phyloP scores from a whole-genome alignment of 2,329 filamentous ascomycete species.

The Aureobasidium vineae region DNA sequence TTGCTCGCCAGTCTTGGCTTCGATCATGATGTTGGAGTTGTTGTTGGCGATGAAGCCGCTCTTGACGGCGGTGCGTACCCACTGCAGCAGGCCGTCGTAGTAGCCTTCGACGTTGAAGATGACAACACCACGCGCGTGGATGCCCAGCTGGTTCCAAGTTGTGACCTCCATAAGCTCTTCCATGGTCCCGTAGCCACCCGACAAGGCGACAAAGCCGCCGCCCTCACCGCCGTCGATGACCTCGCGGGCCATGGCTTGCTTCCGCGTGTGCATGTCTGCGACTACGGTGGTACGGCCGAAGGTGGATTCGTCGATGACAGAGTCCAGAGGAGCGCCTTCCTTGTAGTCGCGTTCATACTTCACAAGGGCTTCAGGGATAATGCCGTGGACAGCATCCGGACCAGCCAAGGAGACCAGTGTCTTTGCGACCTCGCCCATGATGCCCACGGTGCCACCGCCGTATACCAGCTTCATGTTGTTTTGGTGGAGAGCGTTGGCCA shows the following conservation, averaged over 20 bases:
- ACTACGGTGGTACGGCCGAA: constrained; percentile 89
- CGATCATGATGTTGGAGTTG: constrained; percentile 74
- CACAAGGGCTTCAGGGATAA: constrained; percentile 85
- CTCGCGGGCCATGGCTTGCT: constrained; percentile 87
- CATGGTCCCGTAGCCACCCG: constrained; percentile 89
- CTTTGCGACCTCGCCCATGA: constrained; percentile 93
- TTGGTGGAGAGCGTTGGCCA: constrained; percentile 71
- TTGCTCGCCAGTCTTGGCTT: constrained; percentile 69
- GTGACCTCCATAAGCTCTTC: constrained; percentile 92
- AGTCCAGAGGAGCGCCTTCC: constrained; percentile 46
- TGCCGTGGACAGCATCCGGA: constrained; percentile 79
- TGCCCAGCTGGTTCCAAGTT: constrained; percentile 93
- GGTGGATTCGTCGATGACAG: constrained; percentile 59
- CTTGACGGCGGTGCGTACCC: constrained; percentile 73
- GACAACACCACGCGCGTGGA: constrained; percentile 76
- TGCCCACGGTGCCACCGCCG: constrained; percentile 86
- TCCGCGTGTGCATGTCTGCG: constrained; percentile 93
- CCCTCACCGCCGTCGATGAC: constrained; percentile 79
- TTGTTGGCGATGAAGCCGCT: constrained; percentile 71
- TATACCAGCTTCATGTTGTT: constrained; percentile 84
- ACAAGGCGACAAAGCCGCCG: constrained; percentile 83
- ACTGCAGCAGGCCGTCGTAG: constrained; percentile 81
- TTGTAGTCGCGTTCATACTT: constrained; percentile 68
- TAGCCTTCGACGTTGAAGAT: constrained; percentile 87
- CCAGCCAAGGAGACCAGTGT: constrained; percentile 82